Conservation (phyloP, 176 grass and related monocot species). For the Phoenix dactylifera region DNA sequence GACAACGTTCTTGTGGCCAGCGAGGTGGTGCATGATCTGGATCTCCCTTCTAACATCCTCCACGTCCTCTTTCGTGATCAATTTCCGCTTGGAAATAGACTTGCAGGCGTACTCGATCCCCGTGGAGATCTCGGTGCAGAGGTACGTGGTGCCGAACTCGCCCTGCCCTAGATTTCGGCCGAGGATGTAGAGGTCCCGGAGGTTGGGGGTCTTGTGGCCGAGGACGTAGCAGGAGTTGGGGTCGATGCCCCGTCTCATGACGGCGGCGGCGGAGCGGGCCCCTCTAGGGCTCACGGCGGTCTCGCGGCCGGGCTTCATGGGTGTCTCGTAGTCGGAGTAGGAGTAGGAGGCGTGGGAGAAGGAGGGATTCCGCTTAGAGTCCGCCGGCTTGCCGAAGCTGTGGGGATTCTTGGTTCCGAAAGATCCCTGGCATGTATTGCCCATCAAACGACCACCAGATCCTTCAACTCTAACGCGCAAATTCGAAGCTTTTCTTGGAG, state of each 20-base stretch:
- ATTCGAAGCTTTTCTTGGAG: no score
- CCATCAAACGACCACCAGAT: constrained; percentile 61
- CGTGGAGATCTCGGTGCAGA: no score
- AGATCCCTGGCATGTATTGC: constrained; percentile 80
- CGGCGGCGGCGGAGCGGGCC: constrained; percentile 1
- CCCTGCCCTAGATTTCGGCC: no score
- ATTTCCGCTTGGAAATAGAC: no score
- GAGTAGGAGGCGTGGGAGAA: constrained; percentile 18
- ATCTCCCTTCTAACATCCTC: no score
- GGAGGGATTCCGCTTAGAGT: constrained; percentile 30
- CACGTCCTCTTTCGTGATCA: no score
- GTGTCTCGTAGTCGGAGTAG: constrained; percentile 10
- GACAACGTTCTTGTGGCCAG: no score
- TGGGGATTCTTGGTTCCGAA: constrained; percentile 58
- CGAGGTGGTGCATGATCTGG: no score
- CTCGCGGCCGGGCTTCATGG: constrained; percentile 37
- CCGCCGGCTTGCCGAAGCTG: constrained; percentile 33
- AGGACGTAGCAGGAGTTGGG: constrained; percentile 24
- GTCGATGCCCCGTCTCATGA: constrained; percentile 36
- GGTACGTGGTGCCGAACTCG: no score
- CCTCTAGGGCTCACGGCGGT: constrained; percentile 17
- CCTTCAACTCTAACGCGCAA: background rate
- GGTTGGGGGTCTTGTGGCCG: no score
- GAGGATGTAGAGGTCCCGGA: no score
- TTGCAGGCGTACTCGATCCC: no score